Evolutionary conservation across 2,329 filamentous ascomycete genomes (phyloP).

Genomic region (Dendryphion nanum): DNA sequence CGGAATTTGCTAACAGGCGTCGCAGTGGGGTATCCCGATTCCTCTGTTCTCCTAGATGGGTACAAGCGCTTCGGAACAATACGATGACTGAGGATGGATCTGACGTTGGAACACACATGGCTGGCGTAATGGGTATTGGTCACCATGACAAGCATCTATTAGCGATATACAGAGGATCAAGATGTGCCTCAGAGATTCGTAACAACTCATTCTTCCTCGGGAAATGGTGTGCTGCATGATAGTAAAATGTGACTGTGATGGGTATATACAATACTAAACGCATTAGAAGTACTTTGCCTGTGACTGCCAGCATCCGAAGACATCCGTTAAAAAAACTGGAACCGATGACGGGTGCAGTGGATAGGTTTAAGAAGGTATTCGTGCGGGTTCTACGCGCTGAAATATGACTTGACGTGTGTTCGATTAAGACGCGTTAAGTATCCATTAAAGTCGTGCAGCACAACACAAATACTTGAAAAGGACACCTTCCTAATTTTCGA

Average conservation of each 20-base stretch:
- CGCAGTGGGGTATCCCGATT: slow-evolving; percentile 6
- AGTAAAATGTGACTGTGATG: not conserved
- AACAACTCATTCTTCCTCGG: not conserved
- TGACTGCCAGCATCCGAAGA: no score
- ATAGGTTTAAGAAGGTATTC: no score
- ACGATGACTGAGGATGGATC: not conserved
- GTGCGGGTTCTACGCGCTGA: no score
- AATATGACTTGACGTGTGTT: no score
- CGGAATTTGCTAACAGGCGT: slow-evolving; percentile 2
- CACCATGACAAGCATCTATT: not conserved
- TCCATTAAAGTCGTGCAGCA: no score
- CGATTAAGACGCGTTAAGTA: no score
- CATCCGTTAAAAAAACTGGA: no score
- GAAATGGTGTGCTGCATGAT: not conserved
- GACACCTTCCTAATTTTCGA: no score
- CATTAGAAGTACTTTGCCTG: no score
- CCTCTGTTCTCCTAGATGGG: not conserved
- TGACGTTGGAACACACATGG: not conserved
- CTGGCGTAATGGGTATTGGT: not conserved
- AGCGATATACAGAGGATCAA: not conserved
- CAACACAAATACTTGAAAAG: no score
- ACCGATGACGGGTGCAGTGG: no score
- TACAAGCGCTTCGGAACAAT: not conserved
- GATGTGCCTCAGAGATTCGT: not conserved
- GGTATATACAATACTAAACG: not conserved